Conservation (phyloP, 257 asterid genomes). For the Solanum pennellii region DNA sequence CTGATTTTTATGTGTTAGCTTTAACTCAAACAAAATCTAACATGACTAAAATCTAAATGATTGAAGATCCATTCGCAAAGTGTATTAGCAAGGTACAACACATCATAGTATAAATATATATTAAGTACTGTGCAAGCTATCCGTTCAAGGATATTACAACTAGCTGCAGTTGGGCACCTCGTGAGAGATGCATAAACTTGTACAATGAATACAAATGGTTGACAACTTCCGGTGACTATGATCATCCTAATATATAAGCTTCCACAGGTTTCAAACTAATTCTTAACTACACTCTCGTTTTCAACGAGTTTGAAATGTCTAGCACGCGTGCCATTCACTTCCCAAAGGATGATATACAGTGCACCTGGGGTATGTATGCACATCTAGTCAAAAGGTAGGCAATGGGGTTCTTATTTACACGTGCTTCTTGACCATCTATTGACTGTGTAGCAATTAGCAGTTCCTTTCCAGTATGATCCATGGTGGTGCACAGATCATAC, state of each 20-base stretch:
- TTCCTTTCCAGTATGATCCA: background rate
- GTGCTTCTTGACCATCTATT: background rate
- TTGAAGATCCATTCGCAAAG: background rate
- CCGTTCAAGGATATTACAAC: background rate
- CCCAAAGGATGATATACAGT: conserved; percentile 19
- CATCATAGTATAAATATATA: background rate
- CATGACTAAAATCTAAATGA: background rate
- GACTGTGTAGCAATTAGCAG: background rate
- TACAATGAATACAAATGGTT: background rate
- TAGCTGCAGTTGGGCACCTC: background rate
- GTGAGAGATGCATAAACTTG: background rate
- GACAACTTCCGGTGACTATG: background rate
- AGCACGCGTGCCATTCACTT: background rate
- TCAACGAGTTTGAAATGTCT: background rate
- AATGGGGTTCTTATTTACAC: conserved; percentile 16
- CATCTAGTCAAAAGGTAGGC: conserved; percentile 6
- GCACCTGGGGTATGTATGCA: conserved; percentile 9
- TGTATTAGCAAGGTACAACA: background rate
- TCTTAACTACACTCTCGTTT: background rate
- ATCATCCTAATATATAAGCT: background rate
- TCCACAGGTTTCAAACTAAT: background rate
- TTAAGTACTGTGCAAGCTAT: background rate
- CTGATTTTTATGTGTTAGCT: background rate
- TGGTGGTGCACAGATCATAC: background rate
- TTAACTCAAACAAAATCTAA: background rate